Base-by-base conservation (phyloP, 306 rosid genomes). In the Psophocarpus tetragonolobus region DNA sequence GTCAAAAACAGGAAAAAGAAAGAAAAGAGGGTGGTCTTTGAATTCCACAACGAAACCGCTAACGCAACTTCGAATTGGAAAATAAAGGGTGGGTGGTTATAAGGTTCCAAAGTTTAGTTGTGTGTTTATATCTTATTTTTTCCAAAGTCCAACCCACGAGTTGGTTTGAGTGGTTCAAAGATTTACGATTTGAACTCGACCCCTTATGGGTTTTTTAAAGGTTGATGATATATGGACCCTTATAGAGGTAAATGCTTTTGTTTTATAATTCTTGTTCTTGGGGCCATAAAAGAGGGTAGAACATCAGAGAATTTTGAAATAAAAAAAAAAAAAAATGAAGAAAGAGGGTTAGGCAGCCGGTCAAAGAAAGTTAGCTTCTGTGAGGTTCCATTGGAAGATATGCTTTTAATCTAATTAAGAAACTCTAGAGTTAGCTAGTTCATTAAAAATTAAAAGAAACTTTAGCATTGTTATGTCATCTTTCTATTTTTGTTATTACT, bases 321-420 rank as follows among this genome's bases (percentile, higher is more conserved):
- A 15, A 3, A 12, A 61, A 47, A 15, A 3, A 12, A 61, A 47
- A 20, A 68, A 24, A 8, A 42, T 21, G 73, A 53, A 14, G 20
- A 51, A 65, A 13, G 1, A 15, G 48, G 38, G 64, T 70, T 14
- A 74, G 62, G 35, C 42, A 44, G 76, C 75, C 17, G 84, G 94
- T 89, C 94, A 89, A 89, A 86, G 56, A 86, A 86, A 48, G 92
- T 73, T 71, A 84, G 86, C 90, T 54, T 61, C 50, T 38, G 8
- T 1, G 66, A 69, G 77, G 50, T 81, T 60, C 41, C 17, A 15
- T 33, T 76, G n/a, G 24, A 64, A 20, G 18, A 17, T 24, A 17
- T 35, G 45, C 21, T 64, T 64, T 64, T 35, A 18, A 17, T 11
- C 14, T 62, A 8, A 62, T 62, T 17, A 17, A 63, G 0, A 63